These are phyloP conservation scores for Vaccinium vitisidaea DNA, from an alignment of 148 eudicot species.

Conservation along the genomic window DNA sequence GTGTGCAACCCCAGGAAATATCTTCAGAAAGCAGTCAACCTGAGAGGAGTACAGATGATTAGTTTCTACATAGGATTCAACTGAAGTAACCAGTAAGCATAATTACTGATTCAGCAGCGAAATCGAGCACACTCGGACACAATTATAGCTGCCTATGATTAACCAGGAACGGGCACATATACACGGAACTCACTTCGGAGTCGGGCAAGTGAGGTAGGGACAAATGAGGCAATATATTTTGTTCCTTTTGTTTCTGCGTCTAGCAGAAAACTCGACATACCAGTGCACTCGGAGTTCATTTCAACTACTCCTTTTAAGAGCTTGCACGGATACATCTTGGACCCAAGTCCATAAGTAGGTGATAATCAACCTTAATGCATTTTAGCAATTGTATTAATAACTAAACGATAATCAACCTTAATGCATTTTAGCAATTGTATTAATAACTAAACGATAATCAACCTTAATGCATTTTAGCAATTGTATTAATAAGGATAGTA, in stretches of 20 bases:
- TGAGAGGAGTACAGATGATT: constrained; percentile 9
- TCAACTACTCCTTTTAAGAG: background rate
- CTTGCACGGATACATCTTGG: background rate
- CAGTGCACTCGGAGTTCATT: background rate
- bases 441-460: too few species aligned
- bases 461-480: too few species aligned
- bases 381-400: too few species aligned
- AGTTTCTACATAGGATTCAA: background rate
- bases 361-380: too few species aligned
- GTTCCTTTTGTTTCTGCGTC: background rate
- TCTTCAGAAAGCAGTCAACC: constrained; percentile 59
- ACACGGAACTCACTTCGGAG: too few species aligned
- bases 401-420: too few species aligned
- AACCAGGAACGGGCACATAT: background rate
- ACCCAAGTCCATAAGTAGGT: too few species aligned
- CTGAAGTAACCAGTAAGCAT: background rate
- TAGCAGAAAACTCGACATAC: background rate
- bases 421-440: too few species aligned
- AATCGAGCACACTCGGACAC: background rate
- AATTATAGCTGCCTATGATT: background rate
- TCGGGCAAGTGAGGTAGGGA: background rate
- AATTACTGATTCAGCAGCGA: background rate
- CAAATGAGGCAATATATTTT: background rate
- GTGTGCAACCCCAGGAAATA: constrained; percentile 63
- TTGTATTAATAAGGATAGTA: background rate